Evolutionary conservation across 257 asterid species (phyloP).

Genomic region (Leonotis leonurus): DNA sequence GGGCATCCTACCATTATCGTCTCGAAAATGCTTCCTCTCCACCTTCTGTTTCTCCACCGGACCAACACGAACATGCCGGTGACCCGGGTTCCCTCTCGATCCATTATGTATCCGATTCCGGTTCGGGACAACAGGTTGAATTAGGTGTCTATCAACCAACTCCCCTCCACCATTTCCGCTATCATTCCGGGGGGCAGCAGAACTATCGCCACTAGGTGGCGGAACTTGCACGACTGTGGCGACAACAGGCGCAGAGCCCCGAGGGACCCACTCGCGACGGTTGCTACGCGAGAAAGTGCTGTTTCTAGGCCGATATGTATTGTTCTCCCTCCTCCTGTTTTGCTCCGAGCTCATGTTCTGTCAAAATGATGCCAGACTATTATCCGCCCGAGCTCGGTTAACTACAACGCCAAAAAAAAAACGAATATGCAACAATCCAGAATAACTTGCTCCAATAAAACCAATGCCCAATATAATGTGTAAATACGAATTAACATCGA

Average conservation of each 20-base stretch:
- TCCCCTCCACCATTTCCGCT: conserved; percentile 27
- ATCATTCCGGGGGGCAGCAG: conserved; percentile 14
- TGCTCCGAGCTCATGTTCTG: conserved; percentile 82
- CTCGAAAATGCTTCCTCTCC: conserved; percentile 28
- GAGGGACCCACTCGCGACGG: conserved; percentile 81
- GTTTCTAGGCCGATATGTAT: conserved; percentile 40
- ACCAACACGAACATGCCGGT: conserved; percentile 26
- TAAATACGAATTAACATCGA: neutral
- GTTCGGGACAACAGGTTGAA: conserved; percentile 7
- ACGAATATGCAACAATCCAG: neutral
- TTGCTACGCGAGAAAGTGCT: conserved; percentile 35
- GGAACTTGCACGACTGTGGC: conserved; percentile 18
- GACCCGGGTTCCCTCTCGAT: conserved; percentile 26
- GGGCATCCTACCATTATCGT: conserved; percentile 6
- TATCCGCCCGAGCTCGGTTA: conserved; percentile 19
- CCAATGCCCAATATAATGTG: neutral
- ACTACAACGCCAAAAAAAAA: neutral
- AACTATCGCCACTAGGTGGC: conserved; percentile 23
- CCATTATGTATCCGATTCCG: conserved; percentile 31
- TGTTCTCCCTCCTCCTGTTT: conserved; percentile 42
- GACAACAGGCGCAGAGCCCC: conserved; percentile 37
- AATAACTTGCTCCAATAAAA: conserved; percentile 1
- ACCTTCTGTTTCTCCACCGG: conserved; percentile 47
- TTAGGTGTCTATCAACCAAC: conserved; percentile 19
- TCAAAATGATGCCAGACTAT: conserved; percentile 19